phyloP scores from a whole-genome alignment of 2,329 filamentous ascomycete genomes.

The Helminthosporium solani region DNA sequence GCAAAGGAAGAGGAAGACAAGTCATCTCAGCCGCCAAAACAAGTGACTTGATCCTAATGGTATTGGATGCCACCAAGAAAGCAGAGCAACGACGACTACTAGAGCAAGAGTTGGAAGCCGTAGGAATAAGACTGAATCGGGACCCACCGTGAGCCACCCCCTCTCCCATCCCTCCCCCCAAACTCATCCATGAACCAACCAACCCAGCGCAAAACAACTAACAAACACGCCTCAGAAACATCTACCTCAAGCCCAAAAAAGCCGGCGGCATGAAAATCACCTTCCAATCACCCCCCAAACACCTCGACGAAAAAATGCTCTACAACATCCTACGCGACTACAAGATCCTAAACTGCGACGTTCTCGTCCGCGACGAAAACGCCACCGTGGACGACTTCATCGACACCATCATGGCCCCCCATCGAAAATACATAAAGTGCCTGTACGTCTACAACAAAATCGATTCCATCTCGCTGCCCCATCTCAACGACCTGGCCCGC shows the following conservation, averaged over 20 bases:
- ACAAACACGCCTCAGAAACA: conserved; percentile 63
- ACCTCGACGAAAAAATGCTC: conserved; percentile 95
- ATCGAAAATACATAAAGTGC: conserved; percentile 91
- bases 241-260: conserved; percentile 94
- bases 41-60: conserved; percentile 94
- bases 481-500: conserved; percentile 85
- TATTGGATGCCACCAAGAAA: conserved; percentile 93
- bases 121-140: conserved; percentile 89
- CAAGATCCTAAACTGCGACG: conserved; percentile 97
- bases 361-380: conserved; percentile 90
- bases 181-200: background rate
- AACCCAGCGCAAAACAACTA: background rate
- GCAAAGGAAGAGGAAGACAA: conserved; percentile 91
- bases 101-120: conserved; percentile 90
- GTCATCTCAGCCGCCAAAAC: conserved; percentile 98
- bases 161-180: background rate
- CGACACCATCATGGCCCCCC: conserved; percentile 98
- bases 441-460: conserved; percentile 99
- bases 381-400: conserved; percentile 96
- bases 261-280: conserved; percentile 99
- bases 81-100: conserved; percentile 87
- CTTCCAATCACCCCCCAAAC: conserved; percentile 84
- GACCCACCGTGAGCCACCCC: conserved; percentile 74
- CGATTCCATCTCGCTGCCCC: conserved; percentile 89
- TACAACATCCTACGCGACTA: conserved; percentile 98